Evolutionary conservation across 2,329 filamentous ascomycete genomes (phyloP), one percentile per base, ranked within the genome.

Genomic region (Colletotrichum sp.): DNA sequence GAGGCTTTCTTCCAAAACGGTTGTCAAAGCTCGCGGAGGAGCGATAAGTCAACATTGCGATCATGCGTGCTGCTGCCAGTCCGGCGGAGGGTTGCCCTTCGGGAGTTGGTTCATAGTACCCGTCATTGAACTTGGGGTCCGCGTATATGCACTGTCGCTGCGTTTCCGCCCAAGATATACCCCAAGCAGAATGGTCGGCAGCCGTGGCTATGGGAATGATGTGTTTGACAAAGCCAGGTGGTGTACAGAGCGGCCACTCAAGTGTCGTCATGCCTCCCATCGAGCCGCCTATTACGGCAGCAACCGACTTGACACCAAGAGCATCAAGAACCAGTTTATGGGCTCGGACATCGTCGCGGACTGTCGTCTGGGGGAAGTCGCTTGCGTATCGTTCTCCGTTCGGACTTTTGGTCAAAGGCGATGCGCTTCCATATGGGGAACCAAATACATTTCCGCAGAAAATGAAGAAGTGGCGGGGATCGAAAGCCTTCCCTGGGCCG

Each of bases 391-490:
- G 75, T 61, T 71, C 71, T 22, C 79, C 79, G 19, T 57, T 29
- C 27, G 73, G 70, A 32, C 34, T 75, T 29, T 30, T 62, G 15
- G 72, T 66, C 36, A 75, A 59, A 3, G 95, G 95, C 82, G 95
- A 96, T 25, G 94, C 94, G 76, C 93, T 95, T 29, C 95, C 95
- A 81, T 97, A 97, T 0, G 95, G 95, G 80, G 94, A 96, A 62
- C 95, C 95, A 62, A 96, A 84, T 82, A 94, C 95, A 86, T 97
- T 97, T 88, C 96, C 93, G 84, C 95, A 97, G 66, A 97, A 91
- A 71, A 97, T 90, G 83, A 96, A 97, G 88, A 97, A 98, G 77
- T 94, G 89, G n/a, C 93, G 95, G 66, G 92, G 93, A 83, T 98
- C 95, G 82, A 97, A 96, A 4, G 93, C 94, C 78, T 93, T 92